Evolutionary conservation across 2,329 filamentous ascomycete species (phyloP), one percentile per base, ranked within the genome.

Genomic region (Fusarium sambucinum): DNA sequence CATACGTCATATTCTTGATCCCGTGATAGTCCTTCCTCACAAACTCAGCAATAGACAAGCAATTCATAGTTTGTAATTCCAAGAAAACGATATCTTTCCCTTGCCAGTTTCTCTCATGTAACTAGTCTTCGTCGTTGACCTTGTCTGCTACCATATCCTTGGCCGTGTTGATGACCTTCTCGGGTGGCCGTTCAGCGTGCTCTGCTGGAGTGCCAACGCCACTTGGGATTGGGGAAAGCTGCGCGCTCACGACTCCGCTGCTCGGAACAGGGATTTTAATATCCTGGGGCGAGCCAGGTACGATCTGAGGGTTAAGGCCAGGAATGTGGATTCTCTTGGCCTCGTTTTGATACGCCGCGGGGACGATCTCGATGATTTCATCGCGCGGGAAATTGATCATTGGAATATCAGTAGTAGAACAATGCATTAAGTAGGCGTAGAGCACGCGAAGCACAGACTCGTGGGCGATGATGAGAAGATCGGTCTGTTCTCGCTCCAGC

Each of bases 291-390:
- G 91, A 94, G 51, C 87, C 87, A 3, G 93, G 92, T 16, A 96
- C 87, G 52, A 94, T 89, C 50, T 87, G 85, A 14, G 87, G 84
- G 60, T 89, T 85, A 27, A 89, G 79, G 5, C 86, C 86, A 7
- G 92, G 91, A 66, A 99, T 97, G 73, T 92, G 90, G 73, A 99
- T 94, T 59, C 94, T 90, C 78, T 93, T 96, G 21, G 95, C 93
- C 79, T 96, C 92, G 76, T 99, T 99, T 82, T 97, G 96, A 80
- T 99, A 99, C 32, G 93, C 95, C 19, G 95, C 94, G 5, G 96
- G 96, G 61, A 98, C 96, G 77, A 99, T 97, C 84, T 99, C 96
- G 71, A 99, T 97, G 76, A 99, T 98, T 78, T 99, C 94, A 76
- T 99, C 91, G 42, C 96, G 92, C 6, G 96, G 96, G 75, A 99